Evolutionary conservation across 129 eudicot genomes (phyloP), one percentile per base, ranked within the genome.

Genomic region (Kitagawia praeruptora): DNA sequence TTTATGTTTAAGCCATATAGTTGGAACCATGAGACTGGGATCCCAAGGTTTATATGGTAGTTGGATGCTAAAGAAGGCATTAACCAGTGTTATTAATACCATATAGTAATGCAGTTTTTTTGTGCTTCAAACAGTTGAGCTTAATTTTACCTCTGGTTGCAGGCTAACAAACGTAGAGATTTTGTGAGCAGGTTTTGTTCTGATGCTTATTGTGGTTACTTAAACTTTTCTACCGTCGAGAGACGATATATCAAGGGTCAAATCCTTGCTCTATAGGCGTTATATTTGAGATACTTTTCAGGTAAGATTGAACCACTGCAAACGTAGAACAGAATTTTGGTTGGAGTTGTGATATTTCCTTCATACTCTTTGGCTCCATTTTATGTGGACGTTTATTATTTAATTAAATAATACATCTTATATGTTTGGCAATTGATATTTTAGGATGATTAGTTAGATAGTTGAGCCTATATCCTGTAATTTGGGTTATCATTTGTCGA

Each of bases 21-120:
- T 69, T 95, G 99, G 99, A 74, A 78, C 51, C 99, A 96, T 45
- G 96, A 92, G 75, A 40, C 89, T 46, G 99, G 98, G 77, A 75
- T 82, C 54, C 99, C 92, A 80, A 89, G 99, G 85, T 95, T 96
- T 82, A 85, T 92, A 84, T 92, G 99, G 99, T 92, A 87, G 85
- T 44, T 37, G 13, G 58, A 58, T 56, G 80, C 71, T 63, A 28
- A 45, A n/a, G 40, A n/a, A 81, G 70, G 41, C 40, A 27, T 58
- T 27, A 8, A 58, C 63, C 8, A 53, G 15, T 10, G 49, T 46
- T 46, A 2, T 3, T 46, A 11, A 11, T 46, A 46, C 15, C 37
- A 44, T 46, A 11, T 46, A 46, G 15, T 46, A 46, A 46, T 46
- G 49, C 15, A 46, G 15, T 46, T 46, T 46, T 11, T 46, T 46